phyloP scores from a whole-genome alignment of 2,329 filamentous ascomycete species.

The Ophiostoma triangulosporum region DNA sequence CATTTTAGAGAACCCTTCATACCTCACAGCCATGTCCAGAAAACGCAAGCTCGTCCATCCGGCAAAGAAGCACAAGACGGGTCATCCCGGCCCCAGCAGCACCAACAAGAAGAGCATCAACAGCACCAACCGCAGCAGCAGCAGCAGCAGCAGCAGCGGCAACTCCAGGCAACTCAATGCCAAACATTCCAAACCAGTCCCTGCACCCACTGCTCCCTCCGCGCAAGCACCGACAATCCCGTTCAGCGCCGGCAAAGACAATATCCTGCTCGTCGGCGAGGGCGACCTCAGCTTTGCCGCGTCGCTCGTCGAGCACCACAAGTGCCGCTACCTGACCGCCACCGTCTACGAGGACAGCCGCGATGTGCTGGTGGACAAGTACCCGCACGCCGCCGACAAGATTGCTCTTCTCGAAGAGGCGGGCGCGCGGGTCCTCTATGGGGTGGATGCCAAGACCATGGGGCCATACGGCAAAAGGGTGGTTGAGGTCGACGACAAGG shows the following conservation, averaged over 20 bases:
- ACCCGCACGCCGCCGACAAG: constrained; percentile 52
- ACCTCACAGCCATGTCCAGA: constrained; percentile 25
- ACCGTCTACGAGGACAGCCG: constrained; percentile 51
- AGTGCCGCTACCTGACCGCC: constrained; percentile 51
- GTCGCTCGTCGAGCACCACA: constrained; percentile 51
- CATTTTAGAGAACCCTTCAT: no score
- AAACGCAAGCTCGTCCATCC: constrained; percentile 28
- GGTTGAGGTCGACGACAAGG: neutral
- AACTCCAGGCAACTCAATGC: constrained; percentile 8
- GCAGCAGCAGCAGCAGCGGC: neutral
- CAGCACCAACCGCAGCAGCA: neutral
- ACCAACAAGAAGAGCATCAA: neutral
- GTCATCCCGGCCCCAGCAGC: constrained; percentile 2
- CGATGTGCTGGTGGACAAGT: constrained; percentile 53
- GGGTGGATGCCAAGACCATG: constrained; percentile 55
- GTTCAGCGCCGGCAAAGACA: constrained; percentile 50
- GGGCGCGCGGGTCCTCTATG: constrained; percentile 37
- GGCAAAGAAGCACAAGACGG: constrained; percentile 7
- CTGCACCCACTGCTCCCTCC: constrained; percentile 2
- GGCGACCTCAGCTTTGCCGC: constrained; percentile 69
- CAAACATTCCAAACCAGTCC: neutral
- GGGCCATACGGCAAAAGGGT: constrained; percentile 24
- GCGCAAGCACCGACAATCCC: constrained; percentile 46
- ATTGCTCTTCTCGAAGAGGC: constrained; percentile 29
- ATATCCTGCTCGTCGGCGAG: constrained; percentile 66